phyloP scores from a whole-genome alignment of 2,329 filamentous ascomycete genomes.

The Nothopassalora personata region DNA sequence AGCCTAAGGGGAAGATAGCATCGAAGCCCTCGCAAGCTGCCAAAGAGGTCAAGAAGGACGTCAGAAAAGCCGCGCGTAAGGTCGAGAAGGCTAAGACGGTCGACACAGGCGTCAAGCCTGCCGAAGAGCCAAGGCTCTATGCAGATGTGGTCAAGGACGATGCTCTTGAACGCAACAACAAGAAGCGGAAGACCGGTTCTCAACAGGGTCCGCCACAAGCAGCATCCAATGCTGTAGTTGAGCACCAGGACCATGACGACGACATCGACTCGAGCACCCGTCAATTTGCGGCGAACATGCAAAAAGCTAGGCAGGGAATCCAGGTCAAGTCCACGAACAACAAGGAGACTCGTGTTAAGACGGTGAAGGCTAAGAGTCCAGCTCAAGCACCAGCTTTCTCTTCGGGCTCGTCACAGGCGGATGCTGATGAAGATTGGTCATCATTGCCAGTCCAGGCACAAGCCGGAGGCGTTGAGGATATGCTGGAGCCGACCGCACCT shows the following conservation, averaged over 20 bases:
- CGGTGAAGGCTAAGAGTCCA: conserved; percentile 48
- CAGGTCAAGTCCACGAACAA: conserved; percentile 58
- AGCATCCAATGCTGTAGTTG: conserved; percentile 23
- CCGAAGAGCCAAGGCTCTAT: not conserved
- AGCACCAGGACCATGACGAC: conserved; percentile 37
- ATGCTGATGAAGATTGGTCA: conserved; percentile 77
- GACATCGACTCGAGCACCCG: conserved; percentile 63
- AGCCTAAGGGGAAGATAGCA: not conserved
- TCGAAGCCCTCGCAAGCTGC: not conserved
- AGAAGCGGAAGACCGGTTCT: conserved; percentile 32
- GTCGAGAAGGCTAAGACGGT: conserved; percentile 2
- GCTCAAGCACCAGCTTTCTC: conserved; percentile 37
- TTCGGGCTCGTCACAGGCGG: conserved; percentile 64
- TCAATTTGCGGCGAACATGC: conserved; percentile 71
- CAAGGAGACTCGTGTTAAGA: conserved; percentile 42
- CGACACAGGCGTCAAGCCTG: not conserved
- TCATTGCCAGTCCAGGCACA: conserved; percentile 60
- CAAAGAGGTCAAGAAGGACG: conserved; percentile 21
- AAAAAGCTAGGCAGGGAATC: conserved; percentile 65
- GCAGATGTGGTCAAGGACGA: conserved; percentile 1
- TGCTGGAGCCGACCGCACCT: conserved; percentile 69
- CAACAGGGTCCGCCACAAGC: conserved; percentile 15
- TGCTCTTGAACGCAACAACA: conserved; percentile 14
- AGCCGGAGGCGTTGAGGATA: conserved; percentile 73
- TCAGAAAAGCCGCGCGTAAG: conserved; percentile 8